Percentiles rank a stretch among this genome's conserved stretches.
Conservation (phyloP, 176 grass and related monocot species). For the Echinochloa phyllopogon region DNA sequence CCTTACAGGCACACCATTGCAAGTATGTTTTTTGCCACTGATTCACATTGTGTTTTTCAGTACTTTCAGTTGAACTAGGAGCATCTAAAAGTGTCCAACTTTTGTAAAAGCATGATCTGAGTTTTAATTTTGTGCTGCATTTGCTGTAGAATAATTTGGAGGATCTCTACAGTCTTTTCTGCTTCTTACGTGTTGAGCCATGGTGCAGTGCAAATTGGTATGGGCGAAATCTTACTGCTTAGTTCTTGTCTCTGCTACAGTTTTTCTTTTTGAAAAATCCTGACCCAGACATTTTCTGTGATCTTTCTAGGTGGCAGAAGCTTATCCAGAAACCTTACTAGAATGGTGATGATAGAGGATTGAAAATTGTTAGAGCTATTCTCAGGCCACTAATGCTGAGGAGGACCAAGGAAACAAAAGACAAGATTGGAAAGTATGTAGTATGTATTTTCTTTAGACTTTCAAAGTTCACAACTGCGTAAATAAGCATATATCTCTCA, state of each 20-base stretch:
- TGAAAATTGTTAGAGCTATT: constrained; percentile 89
- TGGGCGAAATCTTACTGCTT: constrained; percentile 2
- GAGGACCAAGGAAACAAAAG: constrained; percentile 94
- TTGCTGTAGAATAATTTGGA: constrained; percentile 83
- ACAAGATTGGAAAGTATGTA: constrained; percentile 81
- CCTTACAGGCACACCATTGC: constrained; percentile 91
- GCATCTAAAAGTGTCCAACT: neutral
- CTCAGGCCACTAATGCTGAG: constrained; percentile 86
- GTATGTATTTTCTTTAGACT: neutral
- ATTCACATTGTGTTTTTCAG: neutral
- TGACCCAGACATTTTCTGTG: constrained; percentile 20
- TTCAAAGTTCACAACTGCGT: neutral
- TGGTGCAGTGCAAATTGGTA: constrained; percentile 87
- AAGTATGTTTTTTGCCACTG: constrained; percentile 48
- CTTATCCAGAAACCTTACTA: constrained; percentile 91
- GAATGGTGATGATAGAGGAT: constrained; percentile 73
- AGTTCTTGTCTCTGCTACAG: constrained; percentile 23
- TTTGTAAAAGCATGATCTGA: neutral
- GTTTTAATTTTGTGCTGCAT: neutral
- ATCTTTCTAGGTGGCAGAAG: constrained; percentile 71
- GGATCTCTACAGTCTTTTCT: constrained; percentile 91
- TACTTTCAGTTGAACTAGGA: constrained; percentile 17
- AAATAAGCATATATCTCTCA: neutral
- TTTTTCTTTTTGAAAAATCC: neutral
- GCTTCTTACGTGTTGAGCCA: constrained; percentile 87